Evolutionary conservation across 768 basidiomycete species (phyloP).

Genomic region (Exidia glandulosa): DNA sequence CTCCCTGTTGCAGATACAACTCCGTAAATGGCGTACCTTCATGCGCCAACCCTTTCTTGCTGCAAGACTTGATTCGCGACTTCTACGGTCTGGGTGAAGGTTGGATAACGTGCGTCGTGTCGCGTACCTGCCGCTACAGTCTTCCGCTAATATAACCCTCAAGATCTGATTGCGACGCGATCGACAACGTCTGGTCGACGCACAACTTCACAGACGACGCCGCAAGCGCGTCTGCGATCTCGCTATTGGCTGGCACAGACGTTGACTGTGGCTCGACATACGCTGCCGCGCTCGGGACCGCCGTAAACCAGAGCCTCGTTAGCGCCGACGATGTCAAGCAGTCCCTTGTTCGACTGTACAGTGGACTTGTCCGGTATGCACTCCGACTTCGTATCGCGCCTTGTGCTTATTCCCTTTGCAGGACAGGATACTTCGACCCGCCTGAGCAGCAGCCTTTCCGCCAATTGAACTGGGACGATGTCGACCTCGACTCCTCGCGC

Average conservation of each 20-base stretch:
- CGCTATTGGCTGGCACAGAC: constrained; percentile 43
- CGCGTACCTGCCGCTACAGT: neutral
- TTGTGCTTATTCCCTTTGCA: constrained; percentile 9
- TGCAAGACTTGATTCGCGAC: constrained; percentile 37
- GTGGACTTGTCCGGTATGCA: constrained; percentile 40
- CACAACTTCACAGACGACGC: constrained; percentile 37
- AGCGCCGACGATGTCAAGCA: constrained; percentile 31
- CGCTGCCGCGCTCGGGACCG: constrained; percentile 31
- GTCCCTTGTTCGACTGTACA: constrained; percentile 37
- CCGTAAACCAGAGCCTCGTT: constrained; percentile 37
- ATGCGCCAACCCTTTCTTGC: constrained; percentile 41
- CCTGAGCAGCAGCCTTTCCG: constrained; percentile 38
- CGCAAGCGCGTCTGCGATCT: constrained; percentile 38
- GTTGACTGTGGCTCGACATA: constrained; percentile 45
- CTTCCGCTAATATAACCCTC: constrained; percentile 26
- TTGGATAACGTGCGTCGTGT: constrained; percentile 10
- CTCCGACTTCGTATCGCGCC: neutral
- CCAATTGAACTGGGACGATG: constrained; percentile 34
- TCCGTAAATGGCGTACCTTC: constrained; percentile 49
- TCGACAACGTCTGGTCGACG: constrained; percentile 37
- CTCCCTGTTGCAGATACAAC: constrained; percentile 32
- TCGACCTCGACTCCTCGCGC: constrained; percentile 37
- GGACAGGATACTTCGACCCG: constrained; percentile 49
- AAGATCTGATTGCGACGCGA: constrained; percentile 46
- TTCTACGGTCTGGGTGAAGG: constrained; percentile 40